phyloP scores from a whole-genome alignment of 768 basidiomycete genomes.

The Leucocoprinus leucothites region DNA sequence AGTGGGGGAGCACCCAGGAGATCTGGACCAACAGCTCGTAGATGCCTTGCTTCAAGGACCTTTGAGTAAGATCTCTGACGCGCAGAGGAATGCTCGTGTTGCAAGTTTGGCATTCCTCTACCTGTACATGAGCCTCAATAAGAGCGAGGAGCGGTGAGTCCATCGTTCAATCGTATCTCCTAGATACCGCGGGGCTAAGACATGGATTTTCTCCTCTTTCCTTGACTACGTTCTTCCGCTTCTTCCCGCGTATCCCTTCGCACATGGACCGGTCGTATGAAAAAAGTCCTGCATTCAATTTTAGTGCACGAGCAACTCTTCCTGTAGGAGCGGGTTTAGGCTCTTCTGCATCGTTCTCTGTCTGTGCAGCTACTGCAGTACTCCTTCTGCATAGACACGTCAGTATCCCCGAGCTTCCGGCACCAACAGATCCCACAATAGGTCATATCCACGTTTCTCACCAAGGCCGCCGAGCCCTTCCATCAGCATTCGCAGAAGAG shows the following conservation, averaged over 20 bases:
- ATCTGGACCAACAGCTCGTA: conserved; percentile 71
- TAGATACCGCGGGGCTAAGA: conserved; percentile 8
- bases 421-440: conserved; percentile 37
- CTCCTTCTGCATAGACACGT: conserved; percentile 76
- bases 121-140: conserved; percentile 81
- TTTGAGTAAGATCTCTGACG: conserved; percentile 32
- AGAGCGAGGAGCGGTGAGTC: conserved; percentile 53
- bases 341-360: conserved; percentile 94
- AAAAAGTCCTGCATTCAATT: conserved; percentile 70
- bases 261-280: neutral
- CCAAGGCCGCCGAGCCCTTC: conserved; percentile 62
- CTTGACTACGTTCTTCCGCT: conserved; percentile 18
- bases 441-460: conserved; percentile 64
- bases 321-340: conserved; percentile 96
- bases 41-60: conserved; percentile 59
- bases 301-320: conserved; percentile 81
- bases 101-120: conserved; percentile 81
- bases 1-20: conserved; percentile 52
- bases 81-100: conserved; percentile 35
- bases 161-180: conserved; percentile 5
- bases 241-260: conserved; percentile 7
- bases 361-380: conserved; percentile 77
- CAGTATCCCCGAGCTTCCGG: conserved; percentile 47
- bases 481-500: conserved; percentile 63
- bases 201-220: conserved; percentile 11